Evolutionary conservation across 2,329 filamentous ascomycete species (phyloP).

Genomic region (Stylonectria norvegica): DNA sequence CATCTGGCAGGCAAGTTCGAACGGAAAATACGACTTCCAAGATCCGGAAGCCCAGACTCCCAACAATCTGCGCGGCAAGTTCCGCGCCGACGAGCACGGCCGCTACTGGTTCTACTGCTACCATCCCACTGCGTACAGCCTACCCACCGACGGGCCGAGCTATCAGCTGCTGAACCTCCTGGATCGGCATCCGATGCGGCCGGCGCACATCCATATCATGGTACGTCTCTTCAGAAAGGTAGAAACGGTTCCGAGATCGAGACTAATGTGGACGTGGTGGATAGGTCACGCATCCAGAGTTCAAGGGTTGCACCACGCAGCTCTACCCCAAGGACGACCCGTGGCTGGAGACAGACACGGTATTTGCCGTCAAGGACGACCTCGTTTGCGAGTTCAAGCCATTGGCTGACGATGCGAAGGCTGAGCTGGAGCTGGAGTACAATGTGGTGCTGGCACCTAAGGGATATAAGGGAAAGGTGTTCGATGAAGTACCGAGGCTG

Average conservation of each 20-base stretch:
- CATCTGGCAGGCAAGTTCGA: constrained; percentile 70
- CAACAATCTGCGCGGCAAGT: constrained; percentile 73
- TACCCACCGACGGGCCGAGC: constrained; percentile 58
- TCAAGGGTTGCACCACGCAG: constrained; percentile 69
- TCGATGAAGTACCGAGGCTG: constrained; percentile 2
- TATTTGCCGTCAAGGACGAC: constrained; percentile 51
- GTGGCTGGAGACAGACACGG: constrained; percentile 49
- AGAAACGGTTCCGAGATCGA: no score
- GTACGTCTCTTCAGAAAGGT: no score
- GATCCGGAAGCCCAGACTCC: constrained; percentile 64
- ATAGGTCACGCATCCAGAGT: constrained; percentile 58
- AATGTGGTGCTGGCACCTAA: constrained; percentile 41
- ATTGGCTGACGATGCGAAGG: constrained; percentile 32
- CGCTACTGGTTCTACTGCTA: constrained; percentile 70
- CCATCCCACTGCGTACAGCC: constrained; percentile 66
- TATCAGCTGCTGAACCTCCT: constrained; percentile 38
- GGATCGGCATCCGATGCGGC: constrained; percentile 44
- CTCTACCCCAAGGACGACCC: constrained; percentile 66
- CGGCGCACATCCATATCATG: constrained; percentile 47
- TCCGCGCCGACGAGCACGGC: constrained; percentile 64
- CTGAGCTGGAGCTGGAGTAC: constrained; percentile 33
- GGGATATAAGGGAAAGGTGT: constrained; percentile 38
- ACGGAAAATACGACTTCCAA: constrained; percentile 72
- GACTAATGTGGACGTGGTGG: constrained; percentile 14
- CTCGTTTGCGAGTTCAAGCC: constrained; percentile 47